phyloP scores from a whole-genome alignment of 1,284 basidiomycete species.

The Apiotrichum veenhuisii region DNA sequence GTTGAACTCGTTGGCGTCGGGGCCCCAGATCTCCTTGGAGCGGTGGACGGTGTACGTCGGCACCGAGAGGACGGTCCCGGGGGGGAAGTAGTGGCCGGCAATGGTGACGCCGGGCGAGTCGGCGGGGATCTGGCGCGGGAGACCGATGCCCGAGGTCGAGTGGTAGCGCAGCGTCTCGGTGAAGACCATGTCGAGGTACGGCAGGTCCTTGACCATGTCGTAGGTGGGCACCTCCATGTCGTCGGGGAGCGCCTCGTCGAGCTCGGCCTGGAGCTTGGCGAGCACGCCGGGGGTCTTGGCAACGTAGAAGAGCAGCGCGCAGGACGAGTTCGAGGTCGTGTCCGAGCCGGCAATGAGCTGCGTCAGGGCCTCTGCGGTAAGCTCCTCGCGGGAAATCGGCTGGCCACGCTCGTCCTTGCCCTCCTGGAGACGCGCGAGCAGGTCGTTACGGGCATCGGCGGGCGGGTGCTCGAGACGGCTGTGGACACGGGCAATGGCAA shows the following conservation, averaged over 20 bases:
- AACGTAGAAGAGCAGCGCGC: conserved; percentile 79
- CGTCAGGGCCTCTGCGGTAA: conserved; percentile 81
- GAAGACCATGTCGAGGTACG: conserved; percentile 76
- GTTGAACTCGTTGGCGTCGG: conserved; percentile 51
- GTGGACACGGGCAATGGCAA: conserved; percentile 76
- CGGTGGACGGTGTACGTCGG: conserved; percentile 51
- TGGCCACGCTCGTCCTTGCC: conserved; percentile 73
- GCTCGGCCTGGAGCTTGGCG: conserved; percentile 69
- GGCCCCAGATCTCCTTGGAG: conserved; percentile 57
- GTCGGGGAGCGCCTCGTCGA: conserved; percentile 67
- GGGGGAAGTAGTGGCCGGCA: conserved; percentile 19
- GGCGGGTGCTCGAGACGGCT: conserved; percentile 59
- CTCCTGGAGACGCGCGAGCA: conserved; percentile 72
- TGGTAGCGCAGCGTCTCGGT: conserved; percentile 76
- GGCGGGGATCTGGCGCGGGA: conserved; percentile 67
- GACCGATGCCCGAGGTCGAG: conserved; percentile 68
- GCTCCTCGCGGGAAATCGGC: conserved; percentile 52
- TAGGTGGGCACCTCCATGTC: conserved; percentile 58
- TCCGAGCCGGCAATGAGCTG: conserved; percentile 70
- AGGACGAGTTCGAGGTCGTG: conserved; percentile 70
- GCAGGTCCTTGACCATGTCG: conserved; percentile 61
- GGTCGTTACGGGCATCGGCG: conserved; percentile 62
- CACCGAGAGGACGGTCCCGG: conserved; percentile 19
- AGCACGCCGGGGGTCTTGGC: conserved; percentile 64
- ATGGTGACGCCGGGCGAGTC: conserved; percentile 19